Base-by-base conservation (phyloP, 148 eudicot species). In the Amaranthus hypochondriacus region DNA sequence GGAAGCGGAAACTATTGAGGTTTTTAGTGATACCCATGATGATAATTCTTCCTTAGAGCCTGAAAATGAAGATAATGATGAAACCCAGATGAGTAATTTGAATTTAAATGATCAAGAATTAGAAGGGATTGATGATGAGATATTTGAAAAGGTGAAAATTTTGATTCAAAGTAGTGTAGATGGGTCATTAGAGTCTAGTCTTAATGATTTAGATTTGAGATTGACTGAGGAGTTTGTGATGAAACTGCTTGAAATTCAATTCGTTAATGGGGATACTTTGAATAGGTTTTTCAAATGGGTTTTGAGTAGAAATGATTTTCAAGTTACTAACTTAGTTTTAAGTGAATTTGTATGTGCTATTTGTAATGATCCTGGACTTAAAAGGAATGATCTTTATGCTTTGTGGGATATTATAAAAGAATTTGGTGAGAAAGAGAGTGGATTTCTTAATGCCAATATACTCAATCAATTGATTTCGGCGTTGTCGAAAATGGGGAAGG, bases 351-450 rank as follows among this genome's bases (percentile, higher is more conserved):
- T 84, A 69, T 43, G 55, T 57, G 86, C 71, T 5, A 62, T 89
- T 66, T 76, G 86, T 67, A 56, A 49, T 56, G 82, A 69, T 18
- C 66, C 76, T 49, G 79, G 71, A 48, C 73, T 76, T 21, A 83
- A 73, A 55, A 80, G 72, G 80, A 86, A 76, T 39, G 77, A 76
- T 75, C 85, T 76, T 0, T 92, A 87, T 72, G 90, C 85, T 21
- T 79, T 92, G 79, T 92, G 96, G 98, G 90, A 92, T 83, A 73
- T 95, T 80, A 71, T 85, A 7, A 84, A 86, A 76, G 93, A 86
- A 75, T 57, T 89, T 9, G 97, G 88, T 53, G 86, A 76, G 71
- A 84, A 78, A 76, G 82, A 83, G 62, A 81, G 67, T 43, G 78
- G 87, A n/a, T 70, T 81, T 60, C 39, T 95, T 75, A 84, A 70